Evolutionary conservation across 1,284 basidiomycete species (phyloP), one percentile per base, ranked within the genome.

Genomic region (Fistulinella cinereoalba): DNA sequence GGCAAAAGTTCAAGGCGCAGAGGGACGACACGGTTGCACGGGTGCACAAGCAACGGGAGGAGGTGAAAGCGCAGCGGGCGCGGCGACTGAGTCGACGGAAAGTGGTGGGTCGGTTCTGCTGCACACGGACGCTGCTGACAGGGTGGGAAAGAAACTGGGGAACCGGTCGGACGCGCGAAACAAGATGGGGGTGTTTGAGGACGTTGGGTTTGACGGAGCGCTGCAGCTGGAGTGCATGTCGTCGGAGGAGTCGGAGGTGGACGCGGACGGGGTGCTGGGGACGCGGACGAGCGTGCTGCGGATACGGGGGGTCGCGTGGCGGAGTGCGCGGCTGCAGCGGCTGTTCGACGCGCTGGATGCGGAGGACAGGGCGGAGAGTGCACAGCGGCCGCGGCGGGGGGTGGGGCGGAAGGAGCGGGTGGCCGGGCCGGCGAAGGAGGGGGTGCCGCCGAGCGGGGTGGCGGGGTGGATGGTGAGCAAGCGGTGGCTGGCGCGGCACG

Each of bases 191-290:
- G 67, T 59, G 0, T 83, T 84, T 49, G 73, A 79, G 43, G 77
- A 85, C 60, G 68, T 77, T 11, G 72, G 68, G 13, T 88, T 88
- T 57, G 82, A 86, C 54, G 75, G 77, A 15, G 84, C 85, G 8
- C 65, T 88, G 44, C 79, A 83, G 48, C 52, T 78, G 15, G 86
- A 87, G 38, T 88, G 85, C 61, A 86, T 88, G 81, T 88, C 85
- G 15, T 84, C 81, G 24, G 85, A 88, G 53, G 85, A 88, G 58
- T 88, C 85, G 13, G 77, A 80, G 47, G 68, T 66, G 34, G 83
- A 81, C 39, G 63, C 66, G 21, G 68, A 71, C 44, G 57, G 59
- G 0, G 54, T 48, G 21, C 50, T 58, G 3, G 58, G 64, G 8
- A 37, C 42, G 4, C 54, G 59, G 11, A 56, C 54, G 29, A 60